Evolutionary conservation across 2,329 filamentous ascomycete genomes (phyloP), one percentile per base, ranked within the genome.

Genomic region (Pseudocercospora vitis): DNA sequence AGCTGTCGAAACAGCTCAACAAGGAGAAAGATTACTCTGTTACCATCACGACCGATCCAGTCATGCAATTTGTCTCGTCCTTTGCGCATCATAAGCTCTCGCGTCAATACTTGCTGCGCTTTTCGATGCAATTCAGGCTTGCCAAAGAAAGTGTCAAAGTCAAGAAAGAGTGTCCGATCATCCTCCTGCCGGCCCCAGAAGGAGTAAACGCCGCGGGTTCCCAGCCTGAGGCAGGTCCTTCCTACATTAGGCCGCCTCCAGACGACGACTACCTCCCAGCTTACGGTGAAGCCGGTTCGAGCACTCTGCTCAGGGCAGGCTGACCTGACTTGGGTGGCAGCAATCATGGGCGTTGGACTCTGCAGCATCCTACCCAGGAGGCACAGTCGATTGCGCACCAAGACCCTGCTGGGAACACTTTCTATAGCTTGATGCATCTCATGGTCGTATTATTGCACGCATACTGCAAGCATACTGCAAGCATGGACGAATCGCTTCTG

Each of bases 61-160:
- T 62, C 7, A 28, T 11, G 29, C 18, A 33, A 7, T 47, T 48
- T 16, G 19, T 49, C 6, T 55, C 50, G 39, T 58, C 57, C 3
- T 62, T 62, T 49, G 47, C 31, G 8, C 57, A 62, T 33, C 45
- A 50, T 14, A 55, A 58, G 23, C 19, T 60, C 11, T 53, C 55
- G 14, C 50, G 59, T 19, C 29, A 37, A 9, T 62, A 62, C 33
- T 32, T 39, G 5, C 14, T 62, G n/a, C 53, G 52, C 12, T 40
- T 62, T 21, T 32, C 48, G 2, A 53, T 60, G 55, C 46, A 54
- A 12, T 47, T 62, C 29, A 60, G 48, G 23, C 33, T 60, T 11
- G 57, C 50, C 8, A 54, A 55, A 32, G 50, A 58, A 26, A 52
- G 11, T 7, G 46, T 58, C 7, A 53, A 53, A 37, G 33, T 62